Conservation (phyloP, 2,329 filamentous ascomycete genomes). For the Colletotrichum musae region DNA sequence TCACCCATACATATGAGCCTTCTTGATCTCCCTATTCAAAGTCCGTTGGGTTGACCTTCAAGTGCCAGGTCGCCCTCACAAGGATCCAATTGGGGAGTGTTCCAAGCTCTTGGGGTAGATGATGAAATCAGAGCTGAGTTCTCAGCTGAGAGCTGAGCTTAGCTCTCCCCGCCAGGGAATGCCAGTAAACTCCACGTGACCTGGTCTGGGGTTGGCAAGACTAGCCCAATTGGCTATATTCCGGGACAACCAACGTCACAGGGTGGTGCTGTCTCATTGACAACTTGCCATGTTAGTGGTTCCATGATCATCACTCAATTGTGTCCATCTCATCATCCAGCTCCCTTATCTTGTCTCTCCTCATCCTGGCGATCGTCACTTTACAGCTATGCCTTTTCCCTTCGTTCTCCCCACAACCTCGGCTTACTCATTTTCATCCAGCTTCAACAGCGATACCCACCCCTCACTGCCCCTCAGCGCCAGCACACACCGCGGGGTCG, state of each 20-base stretch:
- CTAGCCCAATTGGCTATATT: slow-evolving; percentile 28
- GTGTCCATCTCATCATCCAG: not conserved
- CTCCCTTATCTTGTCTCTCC: not conserved
- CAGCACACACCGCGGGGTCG: slow-evolving; percentile 85
- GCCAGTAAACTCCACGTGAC: slow-evolving; percentile 29
- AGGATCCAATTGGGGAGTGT: no score
- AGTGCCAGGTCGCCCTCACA: no score
- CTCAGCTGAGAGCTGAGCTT: not conserved
- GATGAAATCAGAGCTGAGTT: not conserved
- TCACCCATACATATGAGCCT: no score
- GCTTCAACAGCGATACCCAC: slow-evolving; percentile 84
- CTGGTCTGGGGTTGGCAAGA: slow-evolving; percentile 20
- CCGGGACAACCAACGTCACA: slow-evolving; percentile 38
- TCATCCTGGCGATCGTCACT: not conserved
- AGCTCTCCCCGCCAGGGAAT: slow-evolving; percentile 1
- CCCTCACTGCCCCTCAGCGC: slow-evolving; percentile 88
- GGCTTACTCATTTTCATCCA: slow-evolving; percentile 84
- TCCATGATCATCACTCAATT: slow-evolving; percentile 7
- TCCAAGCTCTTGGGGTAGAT: no score
- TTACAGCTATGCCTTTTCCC: slow-evolving; percentile 83
- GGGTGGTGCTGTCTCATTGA: slow-evolving; percentile 16
- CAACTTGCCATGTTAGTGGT: slow-evolving; percentile 35
- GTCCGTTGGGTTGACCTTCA: no score
- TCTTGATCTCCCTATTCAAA: no score
- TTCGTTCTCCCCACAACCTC: slow-evolving; percentile 93